phyloP scores from a whole-genome alignment of 345 rosid species.

The Populus pruinosa region DNA sequence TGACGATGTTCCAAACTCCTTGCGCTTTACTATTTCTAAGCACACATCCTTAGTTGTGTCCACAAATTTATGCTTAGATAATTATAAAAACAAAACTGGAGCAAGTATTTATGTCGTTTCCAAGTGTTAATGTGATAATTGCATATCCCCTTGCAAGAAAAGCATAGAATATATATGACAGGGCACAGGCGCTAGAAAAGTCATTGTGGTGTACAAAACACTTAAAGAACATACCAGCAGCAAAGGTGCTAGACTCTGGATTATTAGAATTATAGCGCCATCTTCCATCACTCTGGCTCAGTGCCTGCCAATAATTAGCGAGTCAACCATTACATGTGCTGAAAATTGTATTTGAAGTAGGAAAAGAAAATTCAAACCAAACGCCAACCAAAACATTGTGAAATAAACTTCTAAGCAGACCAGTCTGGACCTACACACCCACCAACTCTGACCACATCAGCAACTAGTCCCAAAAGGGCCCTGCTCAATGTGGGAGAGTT shows the following conservation, averaged over 20 bases:
- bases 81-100: neutral
- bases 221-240: constrained; percentile 60
- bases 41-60: neutral
- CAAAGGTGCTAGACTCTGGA: constrained; percentile 79
- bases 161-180: neutral
- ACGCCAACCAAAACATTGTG: neutral
- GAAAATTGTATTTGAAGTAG: neutral
- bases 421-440: neutral
- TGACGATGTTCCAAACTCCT: neutral
- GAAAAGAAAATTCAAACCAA: neutral
- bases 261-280: constrained; percentile 80
- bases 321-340: constrained; percentile 12
- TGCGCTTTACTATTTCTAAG: neutral
- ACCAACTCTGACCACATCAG: constrained; percentile 14
- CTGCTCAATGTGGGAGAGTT: neutral
- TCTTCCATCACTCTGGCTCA: constrained; percentile 93
- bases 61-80: neutral
- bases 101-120: neutral
- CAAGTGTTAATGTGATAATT: neutral
- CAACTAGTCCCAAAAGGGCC: constrained; percentile 13
- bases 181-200: neutral
- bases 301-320: constrained; percentile 50
- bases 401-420: neutral
- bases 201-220: neutral
- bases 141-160: neutral